Base-by-base conservation (phyloP, 495 filamentous ascomycete species). In the Penicillium coffeae region DNA sequence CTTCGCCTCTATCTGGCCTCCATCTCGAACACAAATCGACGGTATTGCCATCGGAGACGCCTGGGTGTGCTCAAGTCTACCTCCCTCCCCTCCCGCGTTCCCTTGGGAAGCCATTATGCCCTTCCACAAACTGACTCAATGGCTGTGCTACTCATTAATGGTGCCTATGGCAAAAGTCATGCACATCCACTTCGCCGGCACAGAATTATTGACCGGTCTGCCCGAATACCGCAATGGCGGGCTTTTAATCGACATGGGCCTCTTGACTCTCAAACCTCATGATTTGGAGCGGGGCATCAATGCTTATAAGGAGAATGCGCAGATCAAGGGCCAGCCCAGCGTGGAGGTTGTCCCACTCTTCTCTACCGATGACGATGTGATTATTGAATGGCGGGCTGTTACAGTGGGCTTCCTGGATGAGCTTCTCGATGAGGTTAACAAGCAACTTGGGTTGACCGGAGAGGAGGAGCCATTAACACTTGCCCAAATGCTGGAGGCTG, bases 21-120 rank as follows among this genome's bases (percentile, higher is more conserved):
- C 84, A 0, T 90, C 90, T 0, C 80, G 94, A 35, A 96, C 92
- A 4, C 83, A 87, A 52, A 86, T 98, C 54, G 89, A 95, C 60
- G 89, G 89, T 4, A 76, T 91, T 22, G 83, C 90, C 0, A 84
- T 98, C 41, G 93, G 93, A 36, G 93, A 98, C 62, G 93, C 94
- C 21, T 98, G 93, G 93, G 86, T 83, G 0, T 96, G 90, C 64
- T 85, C 84, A 27, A 79, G 82, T 38, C 84, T 97, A 77, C 90
- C 91, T 1, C 68, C 66, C 18, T 83, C 81, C 2, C 82, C 87
- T 14, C 86, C 86, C 15, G 79, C 84, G 9, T 78, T 84, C 22
- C 77, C 84, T 0, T 97, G 93, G 94, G 92, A 98, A 61, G 86
- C 79, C 56, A 96, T 98, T 54, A 84, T 95, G 6, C 92, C 94